Percentiles rank a stretch among this genome's conserved stretches.
Evolutionary conservation across 2,329 filamentous ascomycete genomes (phyloP).

Genomic region (Alternaria conjuncta): DNA sequence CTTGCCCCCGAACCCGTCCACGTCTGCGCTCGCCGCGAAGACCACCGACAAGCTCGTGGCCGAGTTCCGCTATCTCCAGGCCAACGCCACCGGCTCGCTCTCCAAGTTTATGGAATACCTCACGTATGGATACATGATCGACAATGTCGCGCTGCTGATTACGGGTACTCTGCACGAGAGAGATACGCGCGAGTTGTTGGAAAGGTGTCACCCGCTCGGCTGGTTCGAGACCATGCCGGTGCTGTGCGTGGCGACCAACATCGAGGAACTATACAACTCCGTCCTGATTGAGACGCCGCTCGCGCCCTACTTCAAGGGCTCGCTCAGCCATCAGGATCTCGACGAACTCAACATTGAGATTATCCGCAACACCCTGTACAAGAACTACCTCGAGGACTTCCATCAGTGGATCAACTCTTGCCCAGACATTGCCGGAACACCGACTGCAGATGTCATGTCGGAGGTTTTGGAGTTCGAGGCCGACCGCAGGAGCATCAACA

Average conservation of each 20-base stretch:
- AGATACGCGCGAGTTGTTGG: conserved; percentile 92
- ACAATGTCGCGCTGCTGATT: conserved; percentile 97
- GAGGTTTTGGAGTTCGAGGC: conserved; percentile 97
- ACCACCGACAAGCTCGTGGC: conserved; percentile 98
- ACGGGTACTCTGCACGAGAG: conserved; percentile 97
- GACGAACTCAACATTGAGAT: conserved; percentile 99
- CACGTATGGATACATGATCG: conserved; percentile 99
- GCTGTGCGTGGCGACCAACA: conserved; percentile 96
- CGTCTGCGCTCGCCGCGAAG: conserved; percentile 90
- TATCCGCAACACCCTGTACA: conserved; percentile 96
- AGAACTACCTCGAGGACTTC: conserved; percentile 99
- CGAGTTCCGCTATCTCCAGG: conserved; percentile 95
- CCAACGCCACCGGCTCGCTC: conserved; percentile 88
- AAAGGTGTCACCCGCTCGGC: conserved; percentile 93
- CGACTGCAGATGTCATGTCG: conserved; percentile 92
- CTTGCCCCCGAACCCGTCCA: conserved; percentile 95
- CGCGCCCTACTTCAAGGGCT: conserved; percentile 96
- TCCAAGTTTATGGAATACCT: conserved; percentile 97
- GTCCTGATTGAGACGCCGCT: conserved; percentile 96
- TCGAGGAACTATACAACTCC: conserved; percentile 98
- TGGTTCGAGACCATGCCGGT: conserved; percentile 99
- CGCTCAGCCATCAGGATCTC: conserved; percentile 91
- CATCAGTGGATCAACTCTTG: conserved; percentile 92
- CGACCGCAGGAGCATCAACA: conserved; percentile 96
- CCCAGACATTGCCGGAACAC: conserved; percentile 83